phyloP scores from a whole-genome alignment of 129 eudicot species.

The Solidago caesia region DNA sequence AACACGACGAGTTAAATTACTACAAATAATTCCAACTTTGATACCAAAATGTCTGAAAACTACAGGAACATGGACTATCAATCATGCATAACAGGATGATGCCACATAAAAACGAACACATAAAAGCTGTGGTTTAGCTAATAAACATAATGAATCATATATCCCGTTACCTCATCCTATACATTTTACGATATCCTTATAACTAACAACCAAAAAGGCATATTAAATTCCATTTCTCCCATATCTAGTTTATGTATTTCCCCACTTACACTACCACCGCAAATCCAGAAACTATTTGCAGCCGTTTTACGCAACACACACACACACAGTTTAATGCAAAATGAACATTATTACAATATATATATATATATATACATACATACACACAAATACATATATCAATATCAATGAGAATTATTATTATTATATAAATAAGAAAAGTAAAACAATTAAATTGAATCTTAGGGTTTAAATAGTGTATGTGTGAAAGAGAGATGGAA shows the following conservation, averaged over 20 bases:
- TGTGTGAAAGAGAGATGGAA: no score
- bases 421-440: no score
- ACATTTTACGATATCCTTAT: constrained; percentile 10
- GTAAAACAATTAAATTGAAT: no score
- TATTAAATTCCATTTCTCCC: background rate
- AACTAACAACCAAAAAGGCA: constrained; percentile 15
- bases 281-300: background rate
- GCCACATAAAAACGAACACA: background rate
- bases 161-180: background rate
- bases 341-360: no score
- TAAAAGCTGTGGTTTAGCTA: background rate
- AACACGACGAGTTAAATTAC: constrained; percentile 10
- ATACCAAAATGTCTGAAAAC: no score
- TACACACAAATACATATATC: no score
- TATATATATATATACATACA: no score
- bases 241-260: background rate
- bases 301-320: no score
- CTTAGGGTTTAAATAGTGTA: no score
- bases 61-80: background rate
- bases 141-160: background rate
- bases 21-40: background rate
- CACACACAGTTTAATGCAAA: no score
- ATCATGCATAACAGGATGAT: background rate
- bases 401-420: no score
- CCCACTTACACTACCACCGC: no score